Conservation (phyloP, 305 asterid species). For the Solanum chacoense region DNA sequence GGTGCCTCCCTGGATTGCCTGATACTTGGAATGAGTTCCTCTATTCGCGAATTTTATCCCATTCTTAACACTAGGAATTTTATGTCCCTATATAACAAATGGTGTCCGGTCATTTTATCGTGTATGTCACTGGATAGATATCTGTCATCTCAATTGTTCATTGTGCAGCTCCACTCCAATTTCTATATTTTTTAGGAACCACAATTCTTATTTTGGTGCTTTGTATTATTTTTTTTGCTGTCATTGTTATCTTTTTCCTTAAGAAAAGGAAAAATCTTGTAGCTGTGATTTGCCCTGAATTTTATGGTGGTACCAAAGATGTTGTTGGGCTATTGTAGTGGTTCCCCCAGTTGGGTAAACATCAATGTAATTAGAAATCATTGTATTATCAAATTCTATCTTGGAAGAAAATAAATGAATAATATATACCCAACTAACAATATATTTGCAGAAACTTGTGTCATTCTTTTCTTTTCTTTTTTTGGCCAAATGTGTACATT, state of each 20-base stretch:
- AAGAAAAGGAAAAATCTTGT: not conserved
- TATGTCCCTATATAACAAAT: not conserved
- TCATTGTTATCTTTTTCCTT: not conserved
- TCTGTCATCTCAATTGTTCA: not conserved
- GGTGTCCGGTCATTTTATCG: not conserved
- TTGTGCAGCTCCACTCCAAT: not conserved
- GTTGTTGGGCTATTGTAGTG: not conserved
- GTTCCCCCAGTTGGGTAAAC: not conserved
- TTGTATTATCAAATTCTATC: not conserved
- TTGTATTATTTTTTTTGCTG: not conserved
- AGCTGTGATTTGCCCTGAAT: not conserved
- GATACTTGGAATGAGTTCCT: constrained; percentile 96
- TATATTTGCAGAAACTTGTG: not conserved
- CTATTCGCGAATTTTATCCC: constrained; percentile 51
- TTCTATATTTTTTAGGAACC: not conserved
- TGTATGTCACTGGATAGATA: not conserved
- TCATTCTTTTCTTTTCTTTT: not conserved
- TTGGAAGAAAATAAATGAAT: not conserved
- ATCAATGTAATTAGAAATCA: not conserved
- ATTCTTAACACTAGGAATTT: constrained; percentile 18
- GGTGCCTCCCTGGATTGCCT: constrained; percentile 98
- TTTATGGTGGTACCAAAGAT: not conserved
- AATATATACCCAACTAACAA: not conserved
- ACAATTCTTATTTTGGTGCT: not conserved
- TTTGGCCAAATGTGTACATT: not conserved